Percentiles rank a stretch among this genome's conserved stretches.
These are phyloP conservation scores for Biancaea sappan DNA, from an alignment of 306 rosid species.

Conservation along the genomic window DNA sequence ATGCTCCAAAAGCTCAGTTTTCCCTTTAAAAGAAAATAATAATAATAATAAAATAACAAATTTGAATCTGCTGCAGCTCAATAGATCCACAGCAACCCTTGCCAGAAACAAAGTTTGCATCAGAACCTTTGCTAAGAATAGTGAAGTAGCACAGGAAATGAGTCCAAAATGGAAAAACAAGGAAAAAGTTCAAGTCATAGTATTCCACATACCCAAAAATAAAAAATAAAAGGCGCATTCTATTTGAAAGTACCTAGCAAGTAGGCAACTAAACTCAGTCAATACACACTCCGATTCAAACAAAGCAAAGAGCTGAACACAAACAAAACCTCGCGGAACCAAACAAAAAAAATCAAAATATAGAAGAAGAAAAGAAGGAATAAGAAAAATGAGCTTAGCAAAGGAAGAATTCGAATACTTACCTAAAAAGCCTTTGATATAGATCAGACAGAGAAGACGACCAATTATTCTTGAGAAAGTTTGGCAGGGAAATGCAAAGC, in stretches of 20 bases:
- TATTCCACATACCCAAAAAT: background rate
- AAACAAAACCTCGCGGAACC: background rate
- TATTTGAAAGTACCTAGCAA: background rate
- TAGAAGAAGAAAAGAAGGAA: background rate
- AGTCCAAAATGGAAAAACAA: background rate
- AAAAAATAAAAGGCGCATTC: constrained; percentile 10
- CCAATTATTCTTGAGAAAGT: constrained; percentile 9
- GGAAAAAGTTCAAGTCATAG: background rate
- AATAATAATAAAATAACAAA: background rate
- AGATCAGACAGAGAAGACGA: constrained; percentile 48
- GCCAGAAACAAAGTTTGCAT: background rate
- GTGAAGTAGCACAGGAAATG: background rate
- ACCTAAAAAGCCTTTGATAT: constrained; percentile 48
- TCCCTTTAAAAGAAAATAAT: constrained; percentile 17
- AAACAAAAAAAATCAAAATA: background rate
- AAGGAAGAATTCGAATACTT: constrained; percentile 26
- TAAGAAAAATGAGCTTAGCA: background rate
- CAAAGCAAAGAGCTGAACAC: constrained; percentile 12
- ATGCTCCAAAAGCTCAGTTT: constrained; percentile 9
- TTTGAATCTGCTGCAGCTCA: background rate
- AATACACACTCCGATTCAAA: constrained; percentile 5
- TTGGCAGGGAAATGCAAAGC: constrained; percentile 39
- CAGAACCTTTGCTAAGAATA: background rate
- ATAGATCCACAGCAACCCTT: constrained; percentile 36
- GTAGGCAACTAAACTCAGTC: constrained; percentile 5